A percentile compares a stretch with the other conserved stretches of the same genome.
These are phyloP conservation scores for Phytophthora cactorum DNA, from an alignment of 352 stramenopile genomes.

Conservation along the genomic window DNA sequence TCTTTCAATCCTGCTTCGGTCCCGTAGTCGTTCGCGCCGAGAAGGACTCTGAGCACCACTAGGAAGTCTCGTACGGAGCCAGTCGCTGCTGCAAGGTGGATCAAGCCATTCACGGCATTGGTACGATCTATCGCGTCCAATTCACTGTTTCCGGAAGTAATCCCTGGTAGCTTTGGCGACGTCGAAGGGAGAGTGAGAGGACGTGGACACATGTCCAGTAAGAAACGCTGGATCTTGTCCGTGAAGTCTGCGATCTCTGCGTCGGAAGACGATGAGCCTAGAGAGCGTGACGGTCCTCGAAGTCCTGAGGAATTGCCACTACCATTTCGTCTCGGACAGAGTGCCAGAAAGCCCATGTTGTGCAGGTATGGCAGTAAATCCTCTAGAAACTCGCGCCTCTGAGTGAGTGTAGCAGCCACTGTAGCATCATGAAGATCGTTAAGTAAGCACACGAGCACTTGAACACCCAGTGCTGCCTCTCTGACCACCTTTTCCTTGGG, in stretches of 20 bases:
- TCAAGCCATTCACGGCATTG: slow-evolving; percentile 55
- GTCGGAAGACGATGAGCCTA: not conserved
- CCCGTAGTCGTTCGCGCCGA: slow-evolving; percentile 40
- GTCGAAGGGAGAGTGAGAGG: slow-evolving; percentile 15
- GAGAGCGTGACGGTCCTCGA: slow-evolving; percentile 9
- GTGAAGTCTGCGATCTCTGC: slow-evolving; percentile 35
- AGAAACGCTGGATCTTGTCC: slow-evolving; percentile 51
- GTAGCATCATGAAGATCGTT: slow-evolving; percentile 34
- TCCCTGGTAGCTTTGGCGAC: slow-evolving; percentile 44
- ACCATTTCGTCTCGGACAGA: slow-evolving; percentile 29
- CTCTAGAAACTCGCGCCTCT: slow-evolving; percentile 52
- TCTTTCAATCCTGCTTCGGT: slow-evolving; percentile 30
- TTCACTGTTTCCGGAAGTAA: slow-evolving; percentile 29
- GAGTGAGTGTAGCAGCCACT: slow-evolving; percentile 10
- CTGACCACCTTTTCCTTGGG: slow-evolving; percentile 36
- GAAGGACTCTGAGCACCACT: slow-evolving; percentile 55
- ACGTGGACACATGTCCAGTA: slow-evolving; percentile 50
- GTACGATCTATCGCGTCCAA: slow-evolving; percentile 49
- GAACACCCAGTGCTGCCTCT: slow-evolving; percentile 54
- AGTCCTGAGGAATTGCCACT: slow-evolving; percentile 7
- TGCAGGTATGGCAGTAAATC: slow-evolving; percentile 54
- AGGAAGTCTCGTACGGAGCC: slow-evolving; percentile 67
- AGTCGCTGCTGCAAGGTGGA: slow-evolving; percentile 58
- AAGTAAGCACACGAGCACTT: slow-evolving; percentile 49
- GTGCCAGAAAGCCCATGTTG: slow-evolving; percentile 42